Conservation (phyloP, 805 yeast genomes). For the Wickerhamomyces pijperi region DNA sequence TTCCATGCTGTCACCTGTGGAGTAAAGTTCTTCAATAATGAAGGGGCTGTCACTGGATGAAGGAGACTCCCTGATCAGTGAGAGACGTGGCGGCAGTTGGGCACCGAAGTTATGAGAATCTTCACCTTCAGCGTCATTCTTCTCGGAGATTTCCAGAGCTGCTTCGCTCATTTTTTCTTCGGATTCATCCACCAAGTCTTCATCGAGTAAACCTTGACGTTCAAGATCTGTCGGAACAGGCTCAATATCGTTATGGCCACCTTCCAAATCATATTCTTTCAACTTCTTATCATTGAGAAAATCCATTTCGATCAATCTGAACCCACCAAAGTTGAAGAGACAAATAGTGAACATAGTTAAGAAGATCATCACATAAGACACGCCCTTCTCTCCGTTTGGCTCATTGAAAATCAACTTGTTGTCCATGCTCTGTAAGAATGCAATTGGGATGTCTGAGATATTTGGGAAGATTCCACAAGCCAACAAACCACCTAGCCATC, state of each 20-base stretch:
- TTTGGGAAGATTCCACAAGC: constrained; percentile 40
- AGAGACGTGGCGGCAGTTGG: too few relatives aligned
- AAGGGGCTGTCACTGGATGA: too few relatives aligned
- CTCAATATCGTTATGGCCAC: constrained; percentile 1
- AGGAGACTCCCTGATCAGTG: too few relatives aligned
- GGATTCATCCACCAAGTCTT: too few relatives aligned
- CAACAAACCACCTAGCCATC: constrained; percentile 37
- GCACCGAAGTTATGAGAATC: too few relatives aligned
- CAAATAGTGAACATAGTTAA: not conserved
- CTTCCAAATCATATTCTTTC: constrained; percentile 3
- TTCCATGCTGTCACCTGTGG: too few relatives aligned
- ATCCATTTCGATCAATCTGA: constrained; percentile 59
- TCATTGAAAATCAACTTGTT: constrained; percentile 28
- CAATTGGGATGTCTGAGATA: constrained; percentile 42
- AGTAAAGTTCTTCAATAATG: too few relatives aligned
- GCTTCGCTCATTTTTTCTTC: too few relatives aligned
- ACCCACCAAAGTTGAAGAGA: constrained; percentile 43
- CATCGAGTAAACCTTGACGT: too few relatives aligned
- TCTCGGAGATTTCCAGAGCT: too few relatives aligned
- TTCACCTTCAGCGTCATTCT: too few relatives aligned
- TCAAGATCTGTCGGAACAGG: not conserved
- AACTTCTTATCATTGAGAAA: constrained; percentile 26
- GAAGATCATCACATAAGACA: constrained; percentile 22
- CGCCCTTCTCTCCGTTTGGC: constrained; percentile 33
- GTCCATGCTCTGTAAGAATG: constrained; percentile 36